Conservation (phyloP, 2,329 filamentous ascomycete species). For the Fusarium ambrosium region DNA sequence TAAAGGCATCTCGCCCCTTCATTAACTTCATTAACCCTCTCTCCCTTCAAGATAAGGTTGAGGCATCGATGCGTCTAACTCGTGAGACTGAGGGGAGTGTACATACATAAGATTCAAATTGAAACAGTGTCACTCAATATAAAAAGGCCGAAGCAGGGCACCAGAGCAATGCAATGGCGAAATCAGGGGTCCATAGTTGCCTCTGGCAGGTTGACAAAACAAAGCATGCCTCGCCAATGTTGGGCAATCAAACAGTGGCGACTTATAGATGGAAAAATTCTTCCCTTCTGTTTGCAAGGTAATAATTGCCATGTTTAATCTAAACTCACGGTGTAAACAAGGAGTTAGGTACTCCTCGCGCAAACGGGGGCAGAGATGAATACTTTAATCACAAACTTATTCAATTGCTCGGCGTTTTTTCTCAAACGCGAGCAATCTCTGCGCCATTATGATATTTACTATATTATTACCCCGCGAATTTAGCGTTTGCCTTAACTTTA, state of each 20-base stretch:
- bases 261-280: not conserved
- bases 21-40: not conserved
- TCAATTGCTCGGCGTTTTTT: constrained; percentile 1
- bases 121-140: not conserved
- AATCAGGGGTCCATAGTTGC: not conserved
- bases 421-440: constrained; percentile 3
- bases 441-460: constrained; percentile 1
- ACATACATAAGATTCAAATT: not conserved
- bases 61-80: not conserved
- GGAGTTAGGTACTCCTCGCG: not conserved
- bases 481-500: not conserved
- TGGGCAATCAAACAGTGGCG: not conserved
- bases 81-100: not conserved
- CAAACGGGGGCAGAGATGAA: not conserved
- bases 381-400: not conserved
- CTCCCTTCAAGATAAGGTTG: not conserved
- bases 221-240: not conserved
- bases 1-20: not conserved
- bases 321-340: not conserved
- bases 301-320: not conserved
- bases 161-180: not conserved
- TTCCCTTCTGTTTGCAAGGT: not conserved
- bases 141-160: not conserved
- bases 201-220: not conserved
- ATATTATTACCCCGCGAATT: not conserved